Evolutionary conservation across 106 monocot genomes (phyloP).

Genomic region (Xerophyta viscosa): DNA sequence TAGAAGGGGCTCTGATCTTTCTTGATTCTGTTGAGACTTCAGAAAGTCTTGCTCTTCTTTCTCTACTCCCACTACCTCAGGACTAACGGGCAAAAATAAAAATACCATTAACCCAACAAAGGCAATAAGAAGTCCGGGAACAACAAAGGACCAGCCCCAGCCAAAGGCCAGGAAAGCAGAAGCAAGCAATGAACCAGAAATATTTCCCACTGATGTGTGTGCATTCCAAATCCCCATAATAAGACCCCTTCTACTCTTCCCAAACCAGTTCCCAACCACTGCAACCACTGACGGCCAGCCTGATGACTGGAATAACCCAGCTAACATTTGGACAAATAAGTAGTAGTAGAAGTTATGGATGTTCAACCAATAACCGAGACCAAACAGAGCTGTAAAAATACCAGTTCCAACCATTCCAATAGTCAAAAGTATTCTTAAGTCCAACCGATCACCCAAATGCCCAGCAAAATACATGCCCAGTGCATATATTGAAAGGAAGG

Average conservation of each 20-base stretch:
- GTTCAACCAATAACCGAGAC: slow-evolving; percentile 78
- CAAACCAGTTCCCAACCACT: slow-evolving; percentile 88
- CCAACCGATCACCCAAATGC: slow-evolving; percentile 78
- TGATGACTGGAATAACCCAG: slow-evolving; percentile 75
- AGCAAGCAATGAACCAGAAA: slow-evolving; percentile 73
- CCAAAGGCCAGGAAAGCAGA: slow-evolving; percentile 65
- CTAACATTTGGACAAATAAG: slow-evolving; percentile 65
- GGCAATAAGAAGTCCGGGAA: slow-evolving; percentile 60
- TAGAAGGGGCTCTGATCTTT: slow-evolving; percentile 35
- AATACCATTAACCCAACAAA: slow-evolving; percentile 59
- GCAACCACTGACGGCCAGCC: slow-evolving; percentile 96
- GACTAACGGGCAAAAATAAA: slow-evolving; percentile 75
- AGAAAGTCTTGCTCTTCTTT: slow-evolving; percentile 19
- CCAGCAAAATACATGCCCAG: slow-evolving; percentile 91
- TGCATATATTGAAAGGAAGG: slow-evolving; percentile 75
- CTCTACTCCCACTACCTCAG: slow-evolving; percentile 47
- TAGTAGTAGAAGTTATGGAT: slow-evolving; percentile 79
- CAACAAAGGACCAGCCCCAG: slow-evolving; percentile 91
- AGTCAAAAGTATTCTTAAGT: slow-evolving; percentile 63
- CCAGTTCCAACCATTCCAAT: slow-evolving; percentile 83
- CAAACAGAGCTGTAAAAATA: slow-evolving; percentile 73
- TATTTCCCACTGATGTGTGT: slow-evolving; percentile 88
- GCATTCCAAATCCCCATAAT: slow-evolving; percentile 99
- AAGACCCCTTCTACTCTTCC: slow-evolving; percentile 88
- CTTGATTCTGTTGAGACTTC: slow-evolving; percentile 19